Percentiles rank a stretch among this genome's conserved stretches.
Conservation (phyloP, 139 green algal genomes). For the Chlamydomonas urium region DNA sequence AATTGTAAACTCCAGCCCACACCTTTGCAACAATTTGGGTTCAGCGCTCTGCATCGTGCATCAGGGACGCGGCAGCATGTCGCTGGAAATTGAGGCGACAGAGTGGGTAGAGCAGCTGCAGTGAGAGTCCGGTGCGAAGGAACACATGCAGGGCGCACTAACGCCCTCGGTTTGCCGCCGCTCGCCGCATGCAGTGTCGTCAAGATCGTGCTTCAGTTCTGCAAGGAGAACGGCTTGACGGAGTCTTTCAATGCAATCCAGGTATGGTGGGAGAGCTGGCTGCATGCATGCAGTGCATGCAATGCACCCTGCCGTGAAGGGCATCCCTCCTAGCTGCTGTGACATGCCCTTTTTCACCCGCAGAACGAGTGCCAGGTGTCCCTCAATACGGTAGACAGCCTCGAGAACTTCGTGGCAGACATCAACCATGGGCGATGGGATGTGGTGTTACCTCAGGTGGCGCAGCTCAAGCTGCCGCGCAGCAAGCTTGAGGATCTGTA, state of each 20-base stretch:
- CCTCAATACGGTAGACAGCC: constrained; percentile 90
- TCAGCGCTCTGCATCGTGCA: no score
- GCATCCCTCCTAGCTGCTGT: no score
- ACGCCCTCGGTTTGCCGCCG: background rate
- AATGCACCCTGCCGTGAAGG: no score
- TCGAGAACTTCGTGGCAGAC: constrained; percentile 88
- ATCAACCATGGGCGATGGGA: constrained; percentile 89
- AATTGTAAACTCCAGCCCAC: no score
- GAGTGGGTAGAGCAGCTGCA: constrained; percentile 56
- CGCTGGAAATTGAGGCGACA: constrained; percentile 83
- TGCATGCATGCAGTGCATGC: constrained; percentile 4
- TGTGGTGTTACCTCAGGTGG: constrained; percentile 75
- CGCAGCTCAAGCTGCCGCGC: constrained; percentile 81
- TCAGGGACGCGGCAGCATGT: no score
- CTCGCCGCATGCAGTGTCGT: constrained; percentile 72
- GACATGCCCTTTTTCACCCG: background rate
- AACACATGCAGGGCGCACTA: background rate
- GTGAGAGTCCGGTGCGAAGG: background rate
- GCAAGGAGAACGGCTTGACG: constrained; percentile 87
- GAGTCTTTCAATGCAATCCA: constrained; percentile 88
- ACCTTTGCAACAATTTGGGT: no score
- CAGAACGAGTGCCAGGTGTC: constrained; percentile 92
- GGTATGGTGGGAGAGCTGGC: constrained; percentile 26
- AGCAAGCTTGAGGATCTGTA: constrained; percentile 90
- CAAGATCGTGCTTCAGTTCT: constrained; percentile 97